Evolutionary conservation across 1,284 basidiomycete species (phyloP).

Genomic region (Xanthoconium separans): DNA sequence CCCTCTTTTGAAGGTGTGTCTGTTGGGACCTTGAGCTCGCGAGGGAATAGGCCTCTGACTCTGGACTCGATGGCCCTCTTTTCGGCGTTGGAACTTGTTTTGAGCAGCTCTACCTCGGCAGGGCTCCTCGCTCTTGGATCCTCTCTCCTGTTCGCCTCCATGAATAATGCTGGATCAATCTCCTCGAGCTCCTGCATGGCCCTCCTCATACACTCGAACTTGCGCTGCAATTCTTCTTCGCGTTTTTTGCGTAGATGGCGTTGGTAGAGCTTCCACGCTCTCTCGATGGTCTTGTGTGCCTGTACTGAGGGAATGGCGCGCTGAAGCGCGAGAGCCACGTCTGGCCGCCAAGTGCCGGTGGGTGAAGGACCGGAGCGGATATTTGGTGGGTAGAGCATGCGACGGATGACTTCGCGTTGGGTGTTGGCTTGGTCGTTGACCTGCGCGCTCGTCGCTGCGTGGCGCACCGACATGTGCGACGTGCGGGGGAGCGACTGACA

Average conservation of each 20-base stretch:
- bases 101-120: conserved; percentile 57
- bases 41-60: conserved; percentile 80
- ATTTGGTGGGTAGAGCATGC: conserved; percentile 77
- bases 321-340: conserved; percentile 68
- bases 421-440: conserved; percentile 45
- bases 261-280: conserved; percentile 86
- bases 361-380: conserved; percentile 69
- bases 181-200: conserved; percentile 81
- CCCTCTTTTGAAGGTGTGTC: conserved; percentile 75
- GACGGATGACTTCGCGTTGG: conserved; percentile 71
- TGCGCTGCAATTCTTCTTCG: conserved; percentile 63
- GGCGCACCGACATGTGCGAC: conserved; percentile 38
- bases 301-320: conserved; percentile 80
- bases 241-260: conserved; percentile 72
- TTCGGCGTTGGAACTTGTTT: conserved; percentile 65
- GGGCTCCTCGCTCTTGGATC: conserved; percentile 65
- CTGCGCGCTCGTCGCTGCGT: conserved; percentile 32
- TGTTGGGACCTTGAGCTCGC: conserved; percentile 74
- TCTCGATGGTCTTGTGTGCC: conserved; percentile 91
- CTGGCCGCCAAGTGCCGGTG: conserved; percentile 78
- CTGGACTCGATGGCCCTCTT: conserved; percentile 73
- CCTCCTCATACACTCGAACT: conserved; percentile 72
- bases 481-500: conserved; percentile 30
- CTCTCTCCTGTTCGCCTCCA: conserved; percentile 73
- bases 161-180: conserved; percentile 66